Percentiles rank a stretch among this genome's conserved stretches.
Conservation (phyloP, 371 early-diverging fungal genomes). For the Mortierella sp. region DNA sequence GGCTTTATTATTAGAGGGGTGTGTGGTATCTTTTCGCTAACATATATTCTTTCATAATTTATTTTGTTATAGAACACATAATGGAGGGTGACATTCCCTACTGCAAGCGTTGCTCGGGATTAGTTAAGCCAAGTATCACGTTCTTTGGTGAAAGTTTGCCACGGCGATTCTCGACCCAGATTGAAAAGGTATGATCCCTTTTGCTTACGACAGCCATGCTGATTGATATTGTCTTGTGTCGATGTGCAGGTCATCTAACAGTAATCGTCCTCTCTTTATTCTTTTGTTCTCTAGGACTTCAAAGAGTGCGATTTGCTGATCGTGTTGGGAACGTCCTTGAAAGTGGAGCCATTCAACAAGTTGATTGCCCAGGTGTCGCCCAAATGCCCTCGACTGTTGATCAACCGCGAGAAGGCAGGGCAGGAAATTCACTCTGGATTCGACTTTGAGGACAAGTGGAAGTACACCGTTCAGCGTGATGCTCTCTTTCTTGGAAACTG, state of each 20-base stretch:
- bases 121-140: constrained; percentile 94
- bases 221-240: neutral
- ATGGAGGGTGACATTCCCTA: constrained; percentile 73
- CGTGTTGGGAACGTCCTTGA: constrained; percentile 91
- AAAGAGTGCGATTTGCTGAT: constrained; percentile 85
- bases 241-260: neutral
- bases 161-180: constrained; percentile 66
- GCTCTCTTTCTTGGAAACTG: constrained; percentile 82
- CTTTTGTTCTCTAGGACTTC: constrained; percentile 67
- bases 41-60: neutral
- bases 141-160: constrained; percentile 97
- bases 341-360: constrained; percentile 91
- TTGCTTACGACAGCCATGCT: constrained; percentile 50
- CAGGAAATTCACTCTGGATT: constrained; percentile 75
- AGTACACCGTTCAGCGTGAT: constrained; percentile 73
- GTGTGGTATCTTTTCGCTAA: neutral
- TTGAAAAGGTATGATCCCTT: constrained; percentile 54
- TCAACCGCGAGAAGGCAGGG: constrained; percentile 89
- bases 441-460: constrained; percentile 81
- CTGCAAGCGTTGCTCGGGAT: constrained; percentile 78
- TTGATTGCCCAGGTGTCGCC: constrained; percentile 75
- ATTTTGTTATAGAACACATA: constrained; percentile 51
- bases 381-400: constrained; percentile 85
- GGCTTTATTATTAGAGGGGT: neutral
- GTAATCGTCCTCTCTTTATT: neutral